Conservation (phyloP, 2,329 filamentous ascomycete species). For the Phaeophleospora eucalypticola region DNA sequence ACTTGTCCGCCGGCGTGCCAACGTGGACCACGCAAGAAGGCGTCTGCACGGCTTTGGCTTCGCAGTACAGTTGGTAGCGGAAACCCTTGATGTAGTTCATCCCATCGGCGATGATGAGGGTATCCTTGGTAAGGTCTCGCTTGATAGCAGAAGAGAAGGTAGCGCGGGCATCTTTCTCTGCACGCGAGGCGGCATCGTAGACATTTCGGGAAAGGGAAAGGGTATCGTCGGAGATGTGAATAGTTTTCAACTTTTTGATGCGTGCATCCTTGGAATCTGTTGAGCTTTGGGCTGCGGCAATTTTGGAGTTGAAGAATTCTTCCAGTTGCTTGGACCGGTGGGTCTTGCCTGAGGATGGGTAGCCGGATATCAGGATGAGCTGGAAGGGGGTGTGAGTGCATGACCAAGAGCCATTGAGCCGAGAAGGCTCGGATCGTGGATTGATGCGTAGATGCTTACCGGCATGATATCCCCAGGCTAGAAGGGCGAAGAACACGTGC, state of each 20-base stretch:
- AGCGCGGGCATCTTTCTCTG: slow-evolving; percentile 78
- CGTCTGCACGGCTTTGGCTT: slow-evolving; percentile 74
- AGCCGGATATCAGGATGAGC: slow-evolving; percentile 28
- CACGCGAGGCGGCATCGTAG: slow-evolving; percentile 67
- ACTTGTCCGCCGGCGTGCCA: slow-evolving; percentile 54
- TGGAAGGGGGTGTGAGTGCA: slow-evolving; percentile 10
- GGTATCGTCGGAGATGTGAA: slow-evolving; percentile 69
- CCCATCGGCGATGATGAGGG: slow-evolving; percentile 75
- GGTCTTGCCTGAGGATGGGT: slow-evolving; percentile 61
- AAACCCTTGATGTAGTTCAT: slow-evolving; percentile 89
- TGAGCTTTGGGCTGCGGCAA: slow-evolving; percentile 33
- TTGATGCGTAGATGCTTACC: slow-evolving; percentile 3
- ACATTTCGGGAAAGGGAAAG: slow-evolving; percentile 66
- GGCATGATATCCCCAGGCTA: no score
- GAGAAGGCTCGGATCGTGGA: no score
- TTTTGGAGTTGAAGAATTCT: slow-evolving; percentile 58
- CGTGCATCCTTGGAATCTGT: slow-evolving; percentile 41
- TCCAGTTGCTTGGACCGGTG: slow-evolving; percentile 61
- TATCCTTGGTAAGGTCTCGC: slow-evolving; percentile 64
- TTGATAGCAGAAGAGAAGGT: slow-evolving; percentile 74
- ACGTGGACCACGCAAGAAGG: slow-evolving; percentile 69
- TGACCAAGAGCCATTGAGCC: no score
- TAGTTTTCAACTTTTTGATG: slow-evolving; percentile 57
- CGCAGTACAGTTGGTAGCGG: slow-evolving; percentile 80
- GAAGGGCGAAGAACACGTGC: no score